These are phyloP conservation scores for Jamesozyma lodderae DNA, from an alignment of 805 yeast species.

Conservation along the genomic window DNA sequence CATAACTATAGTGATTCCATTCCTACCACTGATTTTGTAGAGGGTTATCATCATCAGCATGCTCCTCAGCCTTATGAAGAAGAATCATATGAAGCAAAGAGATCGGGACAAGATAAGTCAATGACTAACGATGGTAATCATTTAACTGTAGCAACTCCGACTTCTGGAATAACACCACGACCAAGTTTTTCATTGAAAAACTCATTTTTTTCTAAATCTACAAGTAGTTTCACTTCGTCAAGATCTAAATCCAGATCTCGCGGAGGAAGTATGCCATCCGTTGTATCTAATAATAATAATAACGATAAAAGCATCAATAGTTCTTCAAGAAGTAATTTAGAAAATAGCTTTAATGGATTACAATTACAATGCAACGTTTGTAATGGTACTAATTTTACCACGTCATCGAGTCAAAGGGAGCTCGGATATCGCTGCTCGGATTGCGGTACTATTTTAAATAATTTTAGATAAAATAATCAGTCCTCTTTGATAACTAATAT, in stretches of 20 bases:
- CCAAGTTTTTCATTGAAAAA: slow-evolving; percentile 13
- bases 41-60: no score
- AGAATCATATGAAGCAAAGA: no score
- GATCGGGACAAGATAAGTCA: neutral
- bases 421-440: slow-evolving; percentile 20
- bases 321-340: slow-evolving; percentile 1
- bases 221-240: slow-evolving; percentile 7
- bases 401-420: slow-evolving; percentile 7
- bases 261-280: neutral
- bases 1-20: no score
- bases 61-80: no score
- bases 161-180: slow-evolving; percentile 3
- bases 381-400: slow-evolving; percentile 20
- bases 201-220: slow-evolving; percentile 12
- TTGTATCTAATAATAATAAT: neutral
- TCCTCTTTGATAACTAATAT: no score
- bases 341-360: slow-evolving; percentile 1
- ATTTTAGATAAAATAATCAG: slow-evolving; percentile 22
- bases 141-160: neutral
- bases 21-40: no score
- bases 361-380: slow-evolving; percentile 20
- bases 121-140: neutral
- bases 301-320: neutral
- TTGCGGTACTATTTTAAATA: slow-evolving; percentile 23
- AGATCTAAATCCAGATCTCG: slow-evolving; percentile 1